These are phyloP conservation scores for Exophiala spinifera DNA, from an alignment of 2,329 filamentous ascomycete genomes.

Conservation along the genomic window DNA sequence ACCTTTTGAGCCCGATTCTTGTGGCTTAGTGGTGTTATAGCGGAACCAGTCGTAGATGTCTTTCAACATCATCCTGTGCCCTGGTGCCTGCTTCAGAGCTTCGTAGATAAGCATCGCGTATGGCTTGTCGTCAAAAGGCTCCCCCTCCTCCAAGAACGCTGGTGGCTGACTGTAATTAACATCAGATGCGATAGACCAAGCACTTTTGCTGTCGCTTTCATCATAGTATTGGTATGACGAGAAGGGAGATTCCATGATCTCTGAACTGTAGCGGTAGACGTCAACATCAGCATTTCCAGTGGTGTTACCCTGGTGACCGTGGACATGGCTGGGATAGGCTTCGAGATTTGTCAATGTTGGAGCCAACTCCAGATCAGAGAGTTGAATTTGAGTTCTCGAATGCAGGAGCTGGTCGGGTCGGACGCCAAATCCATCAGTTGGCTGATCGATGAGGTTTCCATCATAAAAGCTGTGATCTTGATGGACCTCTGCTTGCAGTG, in stretches of 20 bases:
- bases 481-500: not conserved
- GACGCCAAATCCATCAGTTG: not conserved
- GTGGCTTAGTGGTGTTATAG: slow-evolving; percentile 73
- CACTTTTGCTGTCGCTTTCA: slow-evolving; percentile 7
- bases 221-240: slow-evolving; percentile 14
- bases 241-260: slow-evolving; percentile 1
- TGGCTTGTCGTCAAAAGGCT: slow-evolving; percentile 53
- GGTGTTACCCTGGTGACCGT: not conserved
- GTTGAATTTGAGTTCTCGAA: slow-evolving; percentile 9
- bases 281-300: not conserved
- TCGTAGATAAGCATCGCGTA: slow-evolving; percentile 80
- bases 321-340: slow-evolving; percentile 3
- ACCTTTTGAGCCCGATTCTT: slow-evolving; percentile 59
- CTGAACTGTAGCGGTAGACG: slow-evolving; percentile 2
- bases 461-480: not conserved
- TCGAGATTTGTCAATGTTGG: slow-evolving; percentile 7
- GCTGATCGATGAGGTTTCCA: not conserved
- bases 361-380: slow-evolving; percentile 14
- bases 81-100: slow-evolving; percentile 66
- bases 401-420: not conserved
- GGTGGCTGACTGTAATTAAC: slow-evolving; percentile 7
- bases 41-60: slow-evolving; percentile 91
- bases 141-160: slow-evolving; percentile 20
- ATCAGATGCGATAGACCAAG: slow-evolving; percentile 20
- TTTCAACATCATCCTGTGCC: slow-evolving; percentile 71